phyloP scores from a whole-genome alignment of 2,329 filamentous ascomycete species.

The Tolypocladium sp. region DNA sequence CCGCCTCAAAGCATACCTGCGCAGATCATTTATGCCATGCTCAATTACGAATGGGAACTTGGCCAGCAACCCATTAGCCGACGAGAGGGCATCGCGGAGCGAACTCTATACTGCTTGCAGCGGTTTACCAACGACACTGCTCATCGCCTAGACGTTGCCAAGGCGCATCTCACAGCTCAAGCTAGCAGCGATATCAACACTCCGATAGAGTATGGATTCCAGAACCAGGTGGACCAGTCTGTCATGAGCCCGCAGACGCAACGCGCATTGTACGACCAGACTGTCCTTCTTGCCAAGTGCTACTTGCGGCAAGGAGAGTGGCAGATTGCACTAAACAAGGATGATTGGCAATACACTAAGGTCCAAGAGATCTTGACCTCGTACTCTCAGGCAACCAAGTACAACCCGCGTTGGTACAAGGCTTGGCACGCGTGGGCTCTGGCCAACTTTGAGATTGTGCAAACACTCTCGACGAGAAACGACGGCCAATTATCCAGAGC shows the following conservation, averaged over 20 bases:
- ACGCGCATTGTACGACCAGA: constrained; percentile 49
- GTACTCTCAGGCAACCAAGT: constrained; percentile 84
- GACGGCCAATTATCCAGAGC: constrained; percentile 38
- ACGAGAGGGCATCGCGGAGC: constrained; percentile 37
- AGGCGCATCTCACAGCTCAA: constrained; percentile 38
- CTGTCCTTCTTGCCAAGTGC: constrained; percentile 79
- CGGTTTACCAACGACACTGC: constrained; percentile 53
- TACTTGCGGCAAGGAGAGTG: constrained; percentile 95
- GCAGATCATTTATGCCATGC: constrained; percentile 84
- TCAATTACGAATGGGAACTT: constrained; percentile 93
- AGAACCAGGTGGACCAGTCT: too few relatives aligned
- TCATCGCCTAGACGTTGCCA: constrained; percentile 42
- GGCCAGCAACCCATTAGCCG: constrained; percentile 49
- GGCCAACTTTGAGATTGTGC: constrained; percentile 97
- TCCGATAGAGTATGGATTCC: too few relatives aligned
- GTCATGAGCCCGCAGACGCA: constrained; percentile 42
- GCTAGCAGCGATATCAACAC: too few relatives aligned
- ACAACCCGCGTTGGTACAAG: constrained; percentile 95
- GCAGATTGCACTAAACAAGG: constrained; percentile 77
- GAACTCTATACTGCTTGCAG: constrained; percentile 48
- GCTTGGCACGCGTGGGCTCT: constrained; percentile 98
- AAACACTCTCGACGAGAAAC: constrained; percentile 61
- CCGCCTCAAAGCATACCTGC: constrained; percentile 45
- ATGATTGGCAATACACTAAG: constrained; percentile 80
- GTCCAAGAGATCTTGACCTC: constrained; percentile 85